phyloP scores from a whole-genome alignment of 768 basidiomycete genomes.

The Auriscalpium vulgare region DNA sequence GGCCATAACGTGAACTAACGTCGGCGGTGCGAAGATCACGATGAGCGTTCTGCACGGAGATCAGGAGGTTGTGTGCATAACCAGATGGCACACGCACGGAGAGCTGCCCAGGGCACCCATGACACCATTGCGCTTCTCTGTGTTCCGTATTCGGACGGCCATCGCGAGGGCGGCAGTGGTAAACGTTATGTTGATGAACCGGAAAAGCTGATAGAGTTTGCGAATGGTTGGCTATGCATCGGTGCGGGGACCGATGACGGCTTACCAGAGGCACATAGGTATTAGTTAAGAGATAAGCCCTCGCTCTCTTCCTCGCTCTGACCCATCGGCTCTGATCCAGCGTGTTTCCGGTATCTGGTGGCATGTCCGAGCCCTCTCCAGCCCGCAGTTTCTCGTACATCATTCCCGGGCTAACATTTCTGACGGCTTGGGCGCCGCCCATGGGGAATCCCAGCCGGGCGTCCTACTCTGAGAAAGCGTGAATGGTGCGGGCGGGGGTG shows the following conservation, averaged over 20 bases:
- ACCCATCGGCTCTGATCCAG: conserved; percentile 17
- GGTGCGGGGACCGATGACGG: conserved; percentile 1
- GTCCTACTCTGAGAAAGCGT: conserved; percentile 49
- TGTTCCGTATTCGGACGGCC: conserved; percentile 63
- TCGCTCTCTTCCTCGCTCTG: conserved; percentile 39
- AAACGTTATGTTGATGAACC: conserved; percentile 77
- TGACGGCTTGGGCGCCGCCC: conserved; percentile 39
- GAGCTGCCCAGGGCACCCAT: conserved; percentile 79
- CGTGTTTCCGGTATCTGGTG: conserved; percentile 14
- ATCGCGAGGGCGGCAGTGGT: conserved; percentile 73
- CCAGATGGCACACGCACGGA: conserved; percentile 40
- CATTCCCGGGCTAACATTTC: background rate
- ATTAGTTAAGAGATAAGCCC: conserved; percentile 65
- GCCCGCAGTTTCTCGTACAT: conserved; percentile 10
- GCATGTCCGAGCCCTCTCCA: background rate
- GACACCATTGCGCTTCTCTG: conserved; percentile 41
- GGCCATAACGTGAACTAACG: conserved; percentile 76
- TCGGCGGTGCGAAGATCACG: conserved; percentile 79
- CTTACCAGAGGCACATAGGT: conserved; percentile 73
- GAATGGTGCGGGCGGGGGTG: conserved; percentile 28
- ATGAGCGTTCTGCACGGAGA: conserved; percentile 52
- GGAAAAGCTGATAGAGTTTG: conserved; percentile 54
- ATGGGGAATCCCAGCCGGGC: conserved; percentile 63
- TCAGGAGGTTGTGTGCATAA: background rate
- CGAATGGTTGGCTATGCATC: background rate